These are phyloP conservation scores for Neopestalotiopsis sp. DNA, from an alignment of 2,329 filamentous ascomycete genomes.

Conservation along the genomic window DNA sequence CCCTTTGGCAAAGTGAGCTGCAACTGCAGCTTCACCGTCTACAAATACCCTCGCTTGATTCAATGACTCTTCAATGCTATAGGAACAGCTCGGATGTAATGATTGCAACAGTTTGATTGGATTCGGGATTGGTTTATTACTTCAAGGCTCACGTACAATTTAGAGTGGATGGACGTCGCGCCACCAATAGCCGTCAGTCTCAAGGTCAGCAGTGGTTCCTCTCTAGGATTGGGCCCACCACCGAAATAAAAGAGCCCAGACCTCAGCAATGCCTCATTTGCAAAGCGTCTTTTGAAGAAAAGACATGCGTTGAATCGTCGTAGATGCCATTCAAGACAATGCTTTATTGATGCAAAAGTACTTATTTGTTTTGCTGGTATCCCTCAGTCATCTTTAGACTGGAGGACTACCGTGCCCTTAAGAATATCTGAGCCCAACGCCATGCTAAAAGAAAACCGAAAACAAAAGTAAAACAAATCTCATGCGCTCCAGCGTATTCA, in stretches of 20 bases:
- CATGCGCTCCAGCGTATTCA: neutral
- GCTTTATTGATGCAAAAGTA: neutral
- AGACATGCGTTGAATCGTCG: neutral
- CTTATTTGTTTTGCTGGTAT: neutral
- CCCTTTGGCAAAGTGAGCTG: no score
- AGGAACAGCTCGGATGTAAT: neutral
- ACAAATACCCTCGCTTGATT: no score
- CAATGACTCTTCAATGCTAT: no score
- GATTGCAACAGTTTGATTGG: neutral
- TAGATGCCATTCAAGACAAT: neutral
- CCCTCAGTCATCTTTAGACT: neutral
- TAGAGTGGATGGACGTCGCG: neutral
- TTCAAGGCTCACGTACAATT: neutral
- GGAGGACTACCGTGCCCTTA: neutral
- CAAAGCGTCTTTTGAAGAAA: neutral
- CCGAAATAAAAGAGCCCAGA: neutral
- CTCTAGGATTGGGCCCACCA: neutral
- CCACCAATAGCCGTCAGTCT: neutral
- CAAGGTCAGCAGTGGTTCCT: neutral
- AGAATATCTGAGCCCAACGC: neutral
- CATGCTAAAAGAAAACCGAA: neutral
- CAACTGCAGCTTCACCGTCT: no score
- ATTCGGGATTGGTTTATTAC: neutral
- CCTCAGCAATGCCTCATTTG: neutral
- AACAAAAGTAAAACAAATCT: neutral